Conservation (phyloP, 345 rosid species). For the Brassica nigra region DNA sequence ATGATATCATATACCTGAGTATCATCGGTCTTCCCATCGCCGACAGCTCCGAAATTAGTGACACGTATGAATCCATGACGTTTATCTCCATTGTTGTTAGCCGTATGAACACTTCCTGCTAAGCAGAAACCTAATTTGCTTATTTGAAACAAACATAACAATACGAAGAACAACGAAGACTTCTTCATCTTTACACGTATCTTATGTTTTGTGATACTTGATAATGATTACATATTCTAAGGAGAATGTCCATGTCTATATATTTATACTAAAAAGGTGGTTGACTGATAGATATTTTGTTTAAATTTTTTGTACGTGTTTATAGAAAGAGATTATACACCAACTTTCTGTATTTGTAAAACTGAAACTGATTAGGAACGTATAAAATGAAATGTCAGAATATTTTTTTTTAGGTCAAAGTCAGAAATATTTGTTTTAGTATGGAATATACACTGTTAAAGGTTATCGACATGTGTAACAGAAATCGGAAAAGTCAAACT, state of each 20-base stretch:
- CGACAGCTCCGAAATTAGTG: slow-evolving; percentile 52
- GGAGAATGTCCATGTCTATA: not conserved
- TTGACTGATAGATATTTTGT: not conserved
- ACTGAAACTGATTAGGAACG: not conserved
- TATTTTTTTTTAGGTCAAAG: too few relatives aligned
- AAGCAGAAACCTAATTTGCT: slow-evolving; percentile 21
- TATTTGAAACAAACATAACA: slow-evolving; percentile 32
- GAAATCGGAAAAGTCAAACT: not conserved
- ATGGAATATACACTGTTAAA: not conserved
- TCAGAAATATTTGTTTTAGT: not conserved
- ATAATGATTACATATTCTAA: not conserved
- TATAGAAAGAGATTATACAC: slow-evolving; percentile 21
- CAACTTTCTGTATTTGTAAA: not conserved
- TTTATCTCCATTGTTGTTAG: not conserved
- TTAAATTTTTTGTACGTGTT: not conserved
- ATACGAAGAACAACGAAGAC: slow-evolving; percentile 23
- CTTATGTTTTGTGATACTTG: not conserved
- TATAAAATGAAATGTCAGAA: not conserved
- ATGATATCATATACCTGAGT: slow-evolving; percentile 34
- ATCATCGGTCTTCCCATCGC: slow-evolving; percentile 61
- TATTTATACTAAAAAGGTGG: not conserved
- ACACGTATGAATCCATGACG: slow-evolving; percentile 32
- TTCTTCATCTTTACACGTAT: slow-evolving; percentile 28
- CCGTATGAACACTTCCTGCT: not conserved
- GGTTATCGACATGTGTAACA: not conserved